These are phyloP conservation scores for Cadophora malorum DNA, from an alignment of 2,329 filamentous ascomycete species.

Conservation along the genomic window DNA sequence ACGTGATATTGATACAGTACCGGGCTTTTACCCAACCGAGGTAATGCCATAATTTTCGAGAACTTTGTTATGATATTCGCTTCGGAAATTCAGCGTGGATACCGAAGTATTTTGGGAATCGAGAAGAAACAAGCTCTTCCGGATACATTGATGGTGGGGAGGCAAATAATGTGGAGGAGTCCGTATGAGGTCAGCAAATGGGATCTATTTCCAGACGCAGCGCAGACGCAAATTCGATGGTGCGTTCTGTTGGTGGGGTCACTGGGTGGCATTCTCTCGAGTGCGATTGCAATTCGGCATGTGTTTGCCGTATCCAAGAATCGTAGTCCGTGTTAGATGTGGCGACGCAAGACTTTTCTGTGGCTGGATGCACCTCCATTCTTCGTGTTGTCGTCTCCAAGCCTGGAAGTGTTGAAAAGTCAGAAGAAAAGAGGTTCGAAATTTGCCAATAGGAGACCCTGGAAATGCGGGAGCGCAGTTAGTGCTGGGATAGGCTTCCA, in stretches of 20 bases:
- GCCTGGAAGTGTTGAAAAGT: conserved; percentile 19
- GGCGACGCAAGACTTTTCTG: conserved; percentile 3
- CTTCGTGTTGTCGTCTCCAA: conserved; percentile 1
- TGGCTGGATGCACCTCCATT: neutral
- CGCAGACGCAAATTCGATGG: conserved; percentile 12
- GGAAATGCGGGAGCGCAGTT: conserved; percentile 7
- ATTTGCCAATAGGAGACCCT: conserved; percentile 28
- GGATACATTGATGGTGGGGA: conserved; percentile 16
- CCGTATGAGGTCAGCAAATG: conserved; percentile 7
- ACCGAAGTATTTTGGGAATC: conserved; percentile 12
- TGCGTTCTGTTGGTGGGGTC: conserved; percentile 11
- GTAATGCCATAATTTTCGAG: conserved; percentile 24
- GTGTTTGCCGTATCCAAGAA: neutral
- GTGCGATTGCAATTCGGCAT: neutral
- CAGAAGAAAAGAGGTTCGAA: conserved; percentile 4
- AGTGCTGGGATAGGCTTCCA: conserved; percentile 23
- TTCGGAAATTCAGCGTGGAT: neutral
- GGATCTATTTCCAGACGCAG: conserved; percentile 27
- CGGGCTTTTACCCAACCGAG: conserved; percentile 22
- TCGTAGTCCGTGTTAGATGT: conserved; percentile 15
- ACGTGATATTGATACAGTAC: conserved; percentile 33
- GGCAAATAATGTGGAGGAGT: conserved; percentile 22
- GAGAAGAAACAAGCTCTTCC: conserved; percentile 10
- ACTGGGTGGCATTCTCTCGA: neutral
- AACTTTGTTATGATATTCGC: neutral